Base-by-base conservation (phyloP, 164 flowering plant species). In the Magnolia officinalis region DNA sequence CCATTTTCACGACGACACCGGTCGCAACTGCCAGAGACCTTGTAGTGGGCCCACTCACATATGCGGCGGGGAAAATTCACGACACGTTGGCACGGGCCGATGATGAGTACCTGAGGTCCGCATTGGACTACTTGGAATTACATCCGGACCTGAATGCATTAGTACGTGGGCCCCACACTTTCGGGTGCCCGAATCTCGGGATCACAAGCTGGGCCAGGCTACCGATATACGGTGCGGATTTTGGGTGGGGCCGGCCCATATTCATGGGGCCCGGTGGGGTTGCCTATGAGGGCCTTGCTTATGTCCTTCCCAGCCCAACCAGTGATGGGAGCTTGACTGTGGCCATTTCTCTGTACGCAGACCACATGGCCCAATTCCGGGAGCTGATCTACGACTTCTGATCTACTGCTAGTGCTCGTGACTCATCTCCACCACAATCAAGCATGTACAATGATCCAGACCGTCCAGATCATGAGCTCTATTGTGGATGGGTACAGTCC, bases 61-160 rank as follows among this genome's bases (percentile, higher is more conserved):
- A 84, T 24, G 81, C 88, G 1, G 92, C 90, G 0, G 74, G 85
- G 2, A 61, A 19, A 68, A 86, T 91, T 61, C 90, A 85, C 37
- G 85, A 84, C 2, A 84, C 83, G 0, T 83, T 86, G 5, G 90
- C 88, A 6, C 78, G 76, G 19, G 49, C 64, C 61, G 76, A 74
- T 23, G 76, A 74, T 20, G 76, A 64, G 31, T 74, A 74, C 58
- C 29, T 74, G 61, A 79, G 86, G 70, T 90, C 94, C 8, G 92
- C 94, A 26, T 79, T 90, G 4, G 94, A 90, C 73, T 90, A 85
- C 80, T 70, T 90, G 31, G 92, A 89, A 80, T 63, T 86, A 37
- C 95, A 89, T 78, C 89, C 95, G 4, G 89, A 89, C 82, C 72
- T 89, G 24, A 75, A 86, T 16, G 84, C 84, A 8, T 83, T 90